phyloP scores from a whole-genome alignment of 2,329 filamentous ascomycete species.

The Xylaria sp. region DNA sequence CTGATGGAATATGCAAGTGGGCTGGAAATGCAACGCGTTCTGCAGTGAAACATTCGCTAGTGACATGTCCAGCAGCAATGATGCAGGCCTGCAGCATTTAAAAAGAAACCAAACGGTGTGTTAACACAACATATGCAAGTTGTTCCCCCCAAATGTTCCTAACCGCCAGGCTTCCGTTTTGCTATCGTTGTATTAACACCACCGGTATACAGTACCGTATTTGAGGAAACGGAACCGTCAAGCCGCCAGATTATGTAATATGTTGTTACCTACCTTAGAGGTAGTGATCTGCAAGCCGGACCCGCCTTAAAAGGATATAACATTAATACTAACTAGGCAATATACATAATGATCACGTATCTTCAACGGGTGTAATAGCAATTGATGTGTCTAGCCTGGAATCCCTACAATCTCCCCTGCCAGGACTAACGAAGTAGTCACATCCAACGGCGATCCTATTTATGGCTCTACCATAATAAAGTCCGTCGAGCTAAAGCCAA shows the following conservation, averaged over 20 bases:
- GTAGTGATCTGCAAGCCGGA: conserved; percentile 21
- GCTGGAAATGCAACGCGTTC: not conserved
- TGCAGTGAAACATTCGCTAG: not conserved
- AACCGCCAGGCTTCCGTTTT: conserved; percentile 24
- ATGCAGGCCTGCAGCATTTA: not conserved
- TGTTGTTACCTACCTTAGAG: conserved; percentile 22
- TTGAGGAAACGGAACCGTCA: conserved; percentile 15
- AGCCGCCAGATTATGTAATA: conserved; percentile 22
- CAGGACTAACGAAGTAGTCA: conserved; percentile 29
- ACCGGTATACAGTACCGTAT: conserved; percentile 21
- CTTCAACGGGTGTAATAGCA: conserved; percentile 23
- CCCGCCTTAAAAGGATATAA: conserved; percentile 19
- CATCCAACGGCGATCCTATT: conserved; percentile 27
- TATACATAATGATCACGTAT: conserved; percentile 22
- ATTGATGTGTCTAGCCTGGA: conserved; percentile 27
- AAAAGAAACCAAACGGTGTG: too few relatives aligned
- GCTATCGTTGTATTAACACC: conserved; percentile 21
- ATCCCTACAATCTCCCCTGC: conserved; percentile 26
- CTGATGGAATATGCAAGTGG: too few relatives aligned
- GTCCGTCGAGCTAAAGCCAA: conserved; percentile 25
- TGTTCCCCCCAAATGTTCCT: conserved; percentile 17
- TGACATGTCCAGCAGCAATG: not conserved
- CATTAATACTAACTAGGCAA: conserved; percentile 24
- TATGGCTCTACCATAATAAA: conserved; percentile 30
- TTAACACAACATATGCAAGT: too few relatives aligned